These are phyloP conservation scores for Populus hybrid DNA, from an alignment of 441 rosid genomes.

Conservation along the genomic window DNA sequence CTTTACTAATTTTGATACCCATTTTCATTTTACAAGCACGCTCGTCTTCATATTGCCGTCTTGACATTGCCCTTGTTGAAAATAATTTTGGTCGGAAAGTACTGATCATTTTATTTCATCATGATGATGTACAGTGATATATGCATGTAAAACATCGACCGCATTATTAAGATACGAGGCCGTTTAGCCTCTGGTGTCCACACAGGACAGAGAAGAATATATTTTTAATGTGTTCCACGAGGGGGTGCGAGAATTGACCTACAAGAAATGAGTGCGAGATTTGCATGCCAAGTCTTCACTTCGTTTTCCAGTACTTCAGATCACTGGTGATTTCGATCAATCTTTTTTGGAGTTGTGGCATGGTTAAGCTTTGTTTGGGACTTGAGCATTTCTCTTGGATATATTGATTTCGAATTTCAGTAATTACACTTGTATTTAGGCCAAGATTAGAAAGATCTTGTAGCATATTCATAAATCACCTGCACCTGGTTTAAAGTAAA, in stretches of 20 bases:
- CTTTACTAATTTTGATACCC: not conserved
- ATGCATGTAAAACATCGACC: not conserved
- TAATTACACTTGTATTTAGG: not conserved
- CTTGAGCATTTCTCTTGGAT: too few species aligned
- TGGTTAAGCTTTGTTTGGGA: too few species aligned
- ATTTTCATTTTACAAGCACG: conserved; percentile 15
- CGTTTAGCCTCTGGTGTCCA: not conserved
- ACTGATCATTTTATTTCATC: not conserved
- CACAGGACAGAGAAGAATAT: not conserved
- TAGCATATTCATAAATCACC: not conserved
- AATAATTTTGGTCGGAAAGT: conserved; percentile 21
- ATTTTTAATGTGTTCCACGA: not conserved
- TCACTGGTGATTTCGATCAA: not conserved
- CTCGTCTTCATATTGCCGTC: conserved; percentile 13
- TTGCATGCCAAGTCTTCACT: not conserved
- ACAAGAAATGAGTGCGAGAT: not conserved
- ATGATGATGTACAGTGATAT: not conserved
- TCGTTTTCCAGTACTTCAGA: not conserved
- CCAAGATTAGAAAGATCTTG: not conserved
- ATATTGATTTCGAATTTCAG: not conserved
- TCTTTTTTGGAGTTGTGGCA: not conserved
- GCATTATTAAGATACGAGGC: not conserved
- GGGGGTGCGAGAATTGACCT: conserved; percentile 7
- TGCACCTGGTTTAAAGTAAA: not conserved
- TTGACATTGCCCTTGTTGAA: not conserved